phyloP scores from a whole-genome alignment of 345 rosid species.

The Cardamine chenopodiifolia region DNA sequence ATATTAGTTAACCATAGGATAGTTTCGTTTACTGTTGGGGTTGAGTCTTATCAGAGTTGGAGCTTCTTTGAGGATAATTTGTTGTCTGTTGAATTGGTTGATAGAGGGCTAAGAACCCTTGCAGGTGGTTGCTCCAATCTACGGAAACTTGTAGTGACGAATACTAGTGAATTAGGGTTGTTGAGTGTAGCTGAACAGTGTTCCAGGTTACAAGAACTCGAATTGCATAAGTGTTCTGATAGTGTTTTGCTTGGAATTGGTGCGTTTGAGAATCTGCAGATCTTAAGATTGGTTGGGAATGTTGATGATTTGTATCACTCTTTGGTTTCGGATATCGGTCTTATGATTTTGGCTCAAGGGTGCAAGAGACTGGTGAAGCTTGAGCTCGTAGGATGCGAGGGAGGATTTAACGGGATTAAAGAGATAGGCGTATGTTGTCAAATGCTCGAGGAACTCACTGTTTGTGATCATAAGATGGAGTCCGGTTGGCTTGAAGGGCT shows the following conservation, averaged over 20 bases:
- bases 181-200: constrained; percentile 67
- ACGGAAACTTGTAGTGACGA: constrained; percentile 62
- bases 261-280: constrained; percentile 80
- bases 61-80: constrained; percentile 52
- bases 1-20: constrained; percentile 54
- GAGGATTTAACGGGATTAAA: constrained; percentile 91
- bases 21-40: constrained; percentile 54
- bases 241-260: constrained; percentile 73
- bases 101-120: constrained; percentile 57
- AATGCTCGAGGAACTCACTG: constrained; percentile 87
- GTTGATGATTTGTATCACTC: constrained; percentile 69
- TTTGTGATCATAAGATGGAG: constrained; percentile 89
- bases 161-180: constrained; percentile 76
- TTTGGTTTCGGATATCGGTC: constrained; percentile 79
- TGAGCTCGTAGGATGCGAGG: constrained; percentile 85
- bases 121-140: constrained; percentile 70
- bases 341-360: constrained; percentile 90
- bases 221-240: constrained; percentile 75
- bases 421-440: constrained; percentile 94
- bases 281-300: constrained; percentile 68
- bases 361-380: constrained; percentile 89
- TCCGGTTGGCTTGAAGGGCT: constrained; percentile 90
- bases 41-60: constrained; percentile 45
- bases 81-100: constrained; percentile 64
- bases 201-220: constrained; percentile 74